Evolutionary conservation across 106 monocot species (phyloP).

Genomic region (Allium cepa): DNA sequence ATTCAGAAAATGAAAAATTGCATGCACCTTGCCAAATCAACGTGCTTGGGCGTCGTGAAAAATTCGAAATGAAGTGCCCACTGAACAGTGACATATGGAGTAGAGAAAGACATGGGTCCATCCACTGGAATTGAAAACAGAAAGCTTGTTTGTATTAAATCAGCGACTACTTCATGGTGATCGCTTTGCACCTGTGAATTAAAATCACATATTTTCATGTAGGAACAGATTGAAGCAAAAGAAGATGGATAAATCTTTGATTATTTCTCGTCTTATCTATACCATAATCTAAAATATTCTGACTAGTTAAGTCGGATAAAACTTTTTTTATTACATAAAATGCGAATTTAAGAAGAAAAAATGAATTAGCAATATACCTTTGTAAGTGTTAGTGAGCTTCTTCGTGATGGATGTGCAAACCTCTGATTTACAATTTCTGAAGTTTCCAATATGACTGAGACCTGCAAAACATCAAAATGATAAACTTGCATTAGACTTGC

Average conservation of each 20-base stretch:
- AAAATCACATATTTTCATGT: neutral
- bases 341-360: too few species aligned
- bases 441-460: constrained; percentile 79
- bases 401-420: constrained; percentile 79
- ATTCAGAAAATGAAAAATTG: neutral
- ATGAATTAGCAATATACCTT: constrained; percentile 43
- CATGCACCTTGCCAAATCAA: constrained; percentile 64
- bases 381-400: constrained; percentile 62
- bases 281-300: too few species aligned
- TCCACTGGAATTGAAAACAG: constrained; percentile 94
- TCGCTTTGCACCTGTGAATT: constrained; percentile 78
- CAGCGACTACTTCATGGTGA: constrained; percentile 86
- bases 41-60: constrained; percentile 67
- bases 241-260: too few species aligned
- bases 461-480: constrained; percentile 19
- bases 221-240: neutral
- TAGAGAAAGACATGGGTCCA: constrained; percentile 93
- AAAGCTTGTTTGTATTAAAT: constrained; percentile 83
- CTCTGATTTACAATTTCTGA: constrained; percentile 73
- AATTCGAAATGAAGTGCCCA: constrained; percentile 98
- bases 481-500: neutral
- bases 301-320: too few species aligned
- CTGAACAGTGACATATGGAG: constrained; percentile 69
- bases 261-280: too few species aligned
- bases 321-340: too few species aligned